Evolutionary conservation across 805 yeast species (phyloP).

Genomic region (Ogataea trehalophila): DNA sequence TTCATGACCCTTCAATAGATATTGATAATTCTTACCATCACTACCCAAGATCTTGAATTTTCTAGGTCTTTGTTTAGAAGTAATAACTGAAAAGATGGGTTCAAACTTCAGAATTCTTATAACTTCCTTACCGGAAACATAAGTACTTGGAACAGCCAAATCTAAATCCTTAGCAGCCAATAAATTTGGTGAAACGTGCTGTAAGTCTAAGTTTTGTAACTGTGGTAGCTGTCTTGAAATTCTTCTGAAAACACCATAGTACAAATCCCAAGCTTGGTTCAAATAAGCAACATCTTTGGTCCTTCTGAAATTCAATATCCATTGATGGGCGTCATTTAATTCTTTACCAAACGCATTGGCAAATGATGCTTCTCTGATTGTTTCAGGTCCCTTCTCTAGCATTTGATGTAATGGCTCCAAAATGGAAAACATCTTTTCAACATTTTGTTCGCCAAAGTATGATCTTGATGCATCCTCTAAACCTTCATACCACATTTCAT

Average conservation of each 20-base stretch:
- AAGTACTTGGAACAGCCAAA: conserved; percentile 92
- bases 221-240: conserved; percentile 88
- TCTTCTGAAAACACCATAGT: conserved; percentile 87
- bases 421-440: conserved; percentile 90
- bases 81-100: conserved; percentile 77
- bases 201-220: conserved; percentile 78
- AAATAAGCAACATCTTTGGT: conserved; percentile 83
- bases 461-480: conserved; percentile 93
- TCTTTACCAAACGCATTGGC: conserved; percentile 93
- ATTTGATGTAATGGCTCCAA: conserved; percentile 84
- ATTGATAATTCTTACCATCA: conserved; percentile 88
- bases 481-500: conserved; percentile 97
- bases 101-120: conserved; percentile 72
- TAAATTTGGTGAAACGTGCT: conserved; percentile 88
- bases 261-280: conserved; percentile 97
- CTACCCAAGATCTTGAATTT: conserved; percentile 74
- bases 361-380: conserved; percentile 88
- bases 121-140: conserved; percentile 76
- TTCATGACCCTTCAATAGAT: conserved; percentile 88
- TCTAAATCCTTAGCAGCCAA: conserved; percentile 74
- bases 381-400: conserved; percentile 84
- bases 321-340: conserved; percentile 84
- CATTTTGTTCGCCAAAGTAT: conserved; percentile 90
- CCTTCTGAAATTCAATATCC: conserved; percentile 82
- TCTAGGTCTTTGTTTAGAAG: conserved; percentile 96